These are phyloP conservation scores for Globisporangium cystogenes DNA, from an alignment of 352 stramenopile species.

Conservation along the genomic window DNA sequence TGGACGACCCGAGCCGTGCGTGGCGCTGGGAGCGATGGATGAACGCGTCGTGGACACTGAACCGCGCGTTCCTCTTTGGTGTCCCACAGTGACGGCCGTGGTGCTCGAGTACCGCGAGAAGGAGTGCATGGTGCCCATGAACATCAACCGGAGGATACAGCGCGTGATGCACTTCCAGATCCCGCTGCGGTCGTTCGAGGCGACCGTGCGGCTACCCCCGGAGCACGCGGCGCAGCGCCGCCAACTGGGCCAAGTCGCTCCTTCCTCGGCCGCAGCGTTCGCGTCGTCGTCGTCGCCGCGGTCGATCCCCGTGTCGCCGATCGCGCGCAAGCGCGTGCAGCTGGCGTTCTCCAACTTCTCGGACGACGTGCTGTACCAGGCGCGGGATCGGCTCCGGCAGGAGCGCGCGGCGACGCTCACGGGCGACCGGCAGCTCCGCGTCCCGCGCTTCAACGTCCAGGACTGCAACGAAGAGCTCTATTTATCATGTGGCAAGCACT, in stretches of 20 bases:
- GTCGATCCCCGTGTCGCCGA: slow-evolving; percentile 80
- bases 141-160: slow-evolving; percentile 83
- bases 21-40: too few relatives aligned
- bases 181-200: slow-evolving; percentile 77
- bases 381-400: slow-evolving; percentile 64
- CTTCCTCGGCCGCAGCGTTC: slow-evolving; percentile 6
- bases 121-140: slow-evolving; percentile 71
- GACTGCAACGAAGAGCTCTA: slow-evolving; percentile 85
- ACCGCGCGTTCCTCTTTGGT: not conserved
- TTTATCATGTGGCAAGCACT: slow-evolving; percentile 80
- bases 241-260: not conserved
- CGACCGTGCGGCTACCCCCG: slow-evolving; percentile 66
- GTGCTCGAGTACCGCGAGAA: slow-evolving; percentile 87
- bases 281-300: slow-evolving; percentile 54
- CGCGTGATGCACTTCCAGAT: slow-evolving; percentile 88
- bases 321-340: slow-evolving; percentile 64
- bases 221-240: slow-evolving; percentile 9
- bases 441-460: slow-evolving; percentile 71
- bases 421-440: slow-evolving; percentile 41
- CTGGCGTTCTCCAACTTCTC: slow-evolving; percentile 80
- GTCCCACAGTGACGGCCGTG: slow-evolving; percentile 72
- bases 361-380: slow-evolving; percentile 81
- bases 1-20: slow-evolving; percentile 61
- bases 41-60: slow-evolving; percentile 4
- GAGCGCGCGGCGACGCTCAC: slow-evolving; percentile 69